Conservation (phyloP, 305 asterid species). For the Solanum hybrid region DNA sequence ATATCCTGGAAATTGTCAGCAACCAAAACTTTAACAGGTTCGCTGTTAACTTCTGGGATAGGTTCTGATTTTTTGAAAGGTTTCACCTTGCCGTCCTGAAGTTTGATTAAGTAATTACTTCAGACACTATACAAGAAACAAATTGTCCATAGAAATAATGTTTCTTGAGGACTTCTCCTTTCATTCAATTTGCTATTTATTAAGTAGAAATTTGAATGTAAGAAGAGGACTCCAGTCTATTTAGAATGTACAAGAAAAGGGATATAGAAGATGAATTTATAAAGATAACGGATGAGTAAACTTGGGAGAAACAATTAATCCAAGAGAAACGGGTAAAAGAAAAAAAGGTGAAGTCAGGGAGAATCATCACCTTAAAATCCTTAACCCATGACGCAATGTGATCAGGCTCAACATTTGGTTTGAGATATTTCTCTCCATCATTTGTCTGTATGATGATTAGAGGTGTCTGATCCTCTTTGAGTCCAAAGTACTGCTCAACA, state of each 20-base stretch:
- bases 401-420: conserved; percentile 66
- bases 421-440: conserved; percentile 64
- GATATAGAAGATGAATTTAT: background rate
- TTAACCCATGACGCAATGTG: conserved; percentile 74
- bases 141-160: background rate
- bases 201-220: background rate
- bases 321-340: conserved; percentile 3
- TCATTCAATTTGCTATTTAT: background rate
- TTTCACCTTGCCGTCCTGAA: conserved; percentile 52
- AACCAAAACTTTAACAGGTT: conserved; percentile 71
- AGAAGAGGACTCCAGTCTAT: background rate
- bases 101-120: background rate
- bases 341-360: background rate
- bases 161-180: background rate
- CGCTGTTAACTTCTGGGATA: conserved; percentile 49
- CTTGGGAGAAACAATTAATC: conserved; percentile 5
- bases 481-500: conserved; percentile 60
- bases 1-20: conserved; percentile 59
- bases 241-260: background rate
- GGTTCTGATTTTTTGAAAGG: conserved; percentile 65
- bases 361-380: conserved; percentile 54
- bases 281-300: background rate
- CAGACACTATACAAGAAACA: background rate
- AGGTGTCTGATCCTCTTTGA: conserved; percentile 78
- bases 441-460: conserved; percentile 59